A percentile compares a stretch with the other conserved stretches of the same genome.
phyloP scores from a whole-genome alignment of 2,329 filamentous ascomycete species.

The Bipolaris cookei region DNA sequence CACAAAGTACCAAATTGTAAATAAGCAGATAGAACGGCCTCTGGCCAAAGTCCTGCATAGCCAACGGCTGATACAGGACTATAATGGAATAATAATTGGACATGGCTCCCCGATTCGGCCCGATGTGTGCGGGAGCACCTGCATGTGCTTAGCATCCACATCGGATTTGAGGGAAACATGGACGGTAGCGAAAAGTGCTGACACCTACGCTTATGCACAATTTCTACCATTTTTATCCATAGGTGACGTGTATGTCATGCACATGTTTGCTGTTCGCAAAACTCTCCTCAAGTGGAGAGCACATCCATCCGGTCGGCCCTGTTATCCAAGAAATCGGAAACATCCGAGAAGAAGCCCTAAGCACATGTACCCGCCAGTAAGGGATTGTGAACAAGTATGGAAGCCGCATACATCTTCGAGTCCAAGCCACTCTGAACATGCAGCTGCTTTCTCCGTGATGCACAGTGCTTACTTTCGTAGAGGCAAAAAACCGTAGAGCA shows the following conservation, averaged over 20 bases:
- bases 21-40: too few species aligned
- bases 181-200: neutral
- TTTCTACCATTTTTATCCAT: neutral
- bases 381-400: too few species aligned
- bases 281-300: neutral
- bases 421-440: too few species aligned
- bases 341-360: neutral
- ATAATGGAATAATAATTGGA: too few species aligned
- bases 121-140: conserved; percentile 1
- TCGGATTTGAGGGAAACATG: neutral
- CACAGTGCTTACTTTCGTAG: neutral
- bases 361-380: neutral
- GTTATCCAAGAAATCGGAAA: conserved; percentile 3
- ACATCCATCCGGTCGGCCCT: conserved; percentile 1
- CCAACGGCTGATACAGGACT: too few species aligned
- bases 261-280: neutral
- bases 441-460: too few species aligned
- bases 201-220: neutral
- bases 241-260: neutral
- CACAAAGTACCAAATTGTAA: too few species aligned
- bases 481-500: neutral
- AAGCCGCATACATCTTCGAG: too few species aligned
- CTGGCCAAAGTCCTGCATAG: too few species aligned
- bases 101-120: neutral
- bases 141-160: neutral